A percentile compares a stretch with the other conserved stretches of the same genome.
phyloP scores from a whole-genome alignment of 2,329 filamentous ascomycete genomes.

The Epichloe elymi region DNA sequence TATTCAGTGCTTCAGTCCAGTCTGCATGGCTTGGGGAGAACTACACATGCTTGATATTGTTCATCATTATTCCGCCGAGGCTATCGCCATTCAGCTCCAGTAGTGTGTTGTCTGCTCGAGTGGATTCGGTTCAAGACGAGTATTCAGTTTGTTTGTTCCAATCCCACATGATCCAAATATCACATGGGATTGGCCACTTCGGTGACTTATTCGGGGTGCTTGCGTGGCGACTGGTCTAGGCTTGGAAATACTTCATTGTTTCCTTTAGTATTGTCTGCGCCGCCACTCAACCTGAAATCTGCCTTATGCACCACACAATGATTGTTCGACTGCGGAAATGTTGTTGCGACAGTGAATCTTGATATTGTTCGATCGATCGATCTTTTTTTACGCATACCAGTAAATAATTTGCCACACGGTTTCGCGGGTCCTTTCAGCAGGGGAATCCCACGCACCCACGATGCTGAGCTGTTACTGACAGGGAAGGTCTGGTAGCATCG shows the following conservation, averaged over 20 bases:
- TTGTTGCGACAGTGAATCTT: too few relatives aligned
- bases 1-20: not conserved
- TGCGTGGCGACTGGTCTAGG: not conserved
- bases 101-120: too few relatives aligned
- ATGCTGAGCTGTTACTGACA: too few relatives aligned
- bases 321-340: not conserved
- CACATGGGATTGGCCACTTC: not conserved
- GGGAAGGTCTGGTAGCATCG: too few relatives aligned
- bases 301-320: not conserved
- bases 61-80: not conserved
- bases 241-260: not conserved
- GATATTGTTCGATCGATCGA: too few relatives aligned
- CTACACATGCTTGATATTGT: not conserved
- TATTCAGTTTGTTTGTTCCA: not conserved
- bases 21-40: not conserved
- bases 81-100: not conserved
- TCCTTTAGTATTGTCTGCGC: constrained; percentile 12
- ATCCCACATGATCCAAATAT: not conserved
- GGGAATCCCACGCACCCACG: too few relatives aligned
- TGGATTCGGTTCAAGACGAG: not conserved
- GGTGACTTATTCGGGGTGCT: not conserved
- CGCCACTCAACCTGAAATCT: not conserved
- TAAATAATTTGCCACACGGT: too few relatives aligned
- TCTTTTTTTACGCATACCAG: too few relatives aligned
- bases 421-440: too few relatives aligned